Base-by-base conservation (phyloP, 202 grass and related monocot species). In the Alloteropsis angusta region DNA sequence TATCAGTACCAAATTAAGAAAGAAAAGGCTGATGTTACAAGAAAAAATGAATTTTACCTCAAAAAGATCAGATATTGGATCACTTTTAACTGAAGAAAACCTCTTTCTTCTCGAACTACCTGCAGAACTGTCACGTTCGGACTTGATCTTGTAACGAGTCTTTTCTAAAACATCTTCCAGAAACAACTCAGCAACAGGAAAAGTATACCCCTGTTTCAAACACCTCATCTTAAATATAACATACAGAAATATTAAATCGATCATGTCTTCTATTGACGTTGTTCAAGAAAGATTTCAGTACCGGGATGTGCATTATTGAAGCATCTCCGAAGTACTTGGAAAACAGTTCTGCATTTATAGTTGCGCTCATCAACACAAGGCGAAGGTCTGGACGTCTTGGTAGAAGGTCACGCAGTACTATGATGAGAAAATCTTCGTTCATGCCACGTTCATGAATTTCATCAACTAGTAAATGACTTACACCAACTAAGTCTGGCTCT, bases 351-450 rank as follows among this genome's bases (percentile, higher is more conserved):
- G 95, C 91, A 84, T 98, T 98, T 80, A 98, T 94, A 26, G 95
- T 98, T 80, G 95, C 95, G 85, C 95, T 98, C 95, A 94, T 98
- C 70, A 98, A 68, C 79, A 98, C 87, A 84, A 98, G 74, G 49
- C 92, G 89, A 56, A 98, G 78, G 55, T 98, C 95, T 15, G 85
- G 92, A 74, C 92, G 85, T 37, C 80, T 80, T 68, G 89, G 91
- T 69, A 98, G 85, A 75, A 98, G 91, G 65, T 98, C 92, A n/a
- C 85, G 92, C 44, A 98, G 80, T 69, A 98, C 94, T 77, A 98
- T 98, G 70, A 98, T 94, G 77, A 98, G 87, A 83, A 98, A 98
- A 88, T 98, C 95, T 85, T 98, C 95, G 45, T 94, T 94, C 90
- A 94, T 94, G 65, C 95, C 95, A 50, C 95, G 88, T 77, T 98